Base-by-base conservation (phyloP, 176 grass and related monocot genomes). In the Triticum aestivum region DNA sequence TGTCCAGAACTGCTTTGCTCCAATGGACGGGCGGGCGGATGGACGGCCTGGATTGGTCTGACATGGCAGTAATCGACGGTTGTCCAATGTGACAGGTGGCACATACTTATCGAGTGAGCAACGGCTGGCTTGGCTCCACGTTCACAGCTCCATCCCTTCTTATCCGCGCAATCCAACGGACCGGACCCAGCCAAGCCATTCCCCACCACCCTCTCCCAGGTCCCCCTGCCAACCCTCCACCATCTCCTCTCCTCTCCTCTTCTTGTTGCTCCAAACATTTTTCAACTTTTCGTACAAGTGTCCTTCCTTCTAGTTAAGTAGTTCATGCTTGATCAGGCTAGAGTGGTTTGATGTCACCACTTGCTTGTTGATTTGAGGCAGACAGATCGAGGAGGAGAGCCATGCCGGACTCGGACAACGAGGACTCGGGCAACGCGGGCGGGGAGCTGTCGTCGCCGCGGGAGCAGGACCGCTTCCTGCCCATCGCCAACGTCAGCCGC, bases 401-500 rank as follows among this genome's bases (percentile, higher is more conserved):
- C 65, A 98, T 98, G 96, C 86, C 89, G 77, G 96, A 98, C 61
- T 96, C 96, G 65, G 93, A 98, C 70, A 98, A 95, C 70, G 93
- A 98, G 5, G 35, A 49, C 47, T 98, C 96, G 2, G 93, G 89
- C 79, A 76, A 85, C 81, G 67, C 87, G 2, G 89, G 91, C 21
- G 90, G 89, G 54, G 91, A 91, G 37, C 85, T 91, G 0, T 92
- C 75, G 6, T 95, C 88, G 24, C 86, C 80, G n/a, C 80, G 88
- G 76, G 94, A 96, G 94, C 94, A 96, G 85, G 97, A 98, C 86
- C 87, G 97, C 47, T 96, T 98, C 86, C 91, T 98, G 41, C 97
- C 94, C 18, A 98, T 98, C 84, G 97, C 97, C 3, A 98, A 98
- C 82, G 97, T 98, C 33, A 96, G 97, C 94, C 72, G 97, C 42